These are phyloP conservation scores for Acaromyces ingoldii DNA, from an alignment of 1,284 basidiomycete species.

Conservation along the genomic window DNA sequence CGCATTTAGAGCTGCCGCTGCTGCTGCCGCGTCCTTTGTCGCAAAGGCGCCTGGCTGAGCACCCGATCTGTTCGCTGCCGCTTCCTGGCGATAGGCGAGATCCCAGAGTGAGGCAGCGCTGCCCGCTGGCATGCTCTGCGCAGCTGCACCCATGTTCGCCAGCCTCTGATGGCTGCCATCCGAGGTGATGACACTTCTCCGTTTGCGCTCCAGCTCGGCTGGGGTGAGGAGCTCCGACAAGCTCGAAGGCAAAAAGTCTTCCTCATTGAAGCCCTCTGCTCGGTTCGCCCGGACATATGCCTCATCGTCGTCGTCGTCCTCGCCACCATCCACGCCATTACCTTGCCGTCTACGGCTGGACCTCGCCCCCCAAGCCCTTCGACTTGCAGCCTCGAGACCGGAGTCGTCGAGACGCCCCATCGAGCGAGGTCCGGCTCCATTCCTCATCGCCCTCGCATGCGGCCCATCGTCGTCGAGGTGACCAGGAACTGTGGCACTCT, in stretches of 20 bases:
- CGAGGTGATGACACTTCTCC: conserved; percentile 1
- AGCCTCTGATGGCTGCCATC: background rate
- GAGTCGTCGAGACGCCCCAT: no score
- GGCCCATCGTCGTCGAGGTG: no score
- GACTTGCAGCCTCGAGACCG: no score
- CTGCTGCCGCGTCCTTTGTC: background rate
- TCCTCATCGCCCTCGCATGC: no score
- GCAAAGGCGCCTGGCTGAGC: no score
- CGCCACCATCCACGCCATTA: no score
- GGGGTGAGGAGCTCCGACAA: conserved; percentile 48
- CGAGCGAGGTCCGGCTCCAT: no score
- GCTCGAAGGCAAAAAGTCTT: conserved; percentile 54
- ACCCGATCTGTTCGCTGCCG: no score
- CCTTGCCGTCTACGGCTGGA: background rate
- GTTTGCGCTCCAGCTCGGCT: conserved; percentile 43
- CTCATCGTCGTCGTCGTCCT: no score
- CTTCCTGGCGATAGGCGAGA: background rate
- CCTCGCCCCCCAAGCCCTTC: no score
- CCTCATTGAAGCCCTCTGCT: conserved; percentile 48
- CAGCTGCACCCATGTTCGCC: conserved; percentile 2
- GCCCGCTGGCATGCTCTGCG: conserved; percentile 34
- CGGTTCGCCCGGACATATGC: conserved; percentile 21
- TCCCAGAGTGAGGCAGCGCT: background rate
- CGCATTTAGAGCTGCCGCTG: background rate
- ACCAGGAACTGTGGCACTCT: background rate